These are phyloP conservation scores for Ambrosia artemisiifolia DNA, from an alignment of 129 eudicot genomes.

Conservation along the genomic window DNA sequence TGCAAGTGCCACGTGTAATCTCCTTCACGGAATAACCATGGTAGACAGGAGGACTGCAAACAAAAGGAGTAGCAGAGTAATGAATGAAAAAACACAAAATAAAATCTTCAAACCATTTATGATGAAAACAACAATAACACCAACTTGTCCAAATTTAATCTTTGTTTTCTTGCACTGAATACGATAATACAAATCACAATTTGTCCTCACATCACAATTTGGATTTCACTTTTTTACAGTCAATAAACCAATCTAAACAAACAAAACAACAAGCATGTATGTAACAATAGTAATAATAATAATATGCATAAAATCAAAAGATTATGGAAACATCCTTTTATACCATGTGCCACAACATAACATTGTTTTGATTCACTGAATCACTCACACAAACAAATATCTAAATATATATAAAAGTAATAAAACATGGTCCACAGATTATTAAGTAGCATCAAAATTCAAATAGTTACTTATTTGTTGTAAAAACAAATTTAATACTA, in stretches of 20 bases:
- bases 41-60: conserved; percentile 57
- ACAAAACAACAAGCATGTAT: conserved; percentile 10
- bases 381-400: not conserved
- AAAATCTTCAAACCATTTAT: conserved; percentile 28
- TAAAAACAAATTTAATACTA: not conserved
- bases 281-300: conserved; percentile 2
- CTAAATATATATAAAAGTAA: not conserved
- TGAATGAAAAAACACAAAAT: conserved; percentile 38
- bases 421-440: conserved; percentile 16
- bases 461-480: not conserved
- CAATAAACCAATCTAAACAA: not conserved
- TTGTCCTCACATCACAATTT: conserved; percentile 19
- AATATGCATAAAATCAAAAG: conserved; percentile 13
- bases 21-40: conserved; percentile 87
- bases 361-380: conserved; percentile 39
- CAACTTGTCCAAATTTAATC: conserved; percentile 28
- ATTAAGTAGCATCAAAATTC: conserved; percentile 4
- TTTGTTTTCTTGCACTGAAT: conserved; percentile 37
- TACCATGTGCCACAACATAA: conserved; percentile 60
- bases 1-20: conserved; percentile 50
- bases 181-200: conserved; percentile 25
- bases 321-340: conserved; percentile 46
- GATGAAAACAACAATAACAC: conserved; percentile 18
- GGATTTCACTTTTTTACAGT: conserved; percentile 24
- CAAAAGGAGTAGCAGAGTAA: conserved; percentile 32